Evolutionary conservation across 305 asterid species (phyloP).

Genomic region (Withania somnifera): DNA sequence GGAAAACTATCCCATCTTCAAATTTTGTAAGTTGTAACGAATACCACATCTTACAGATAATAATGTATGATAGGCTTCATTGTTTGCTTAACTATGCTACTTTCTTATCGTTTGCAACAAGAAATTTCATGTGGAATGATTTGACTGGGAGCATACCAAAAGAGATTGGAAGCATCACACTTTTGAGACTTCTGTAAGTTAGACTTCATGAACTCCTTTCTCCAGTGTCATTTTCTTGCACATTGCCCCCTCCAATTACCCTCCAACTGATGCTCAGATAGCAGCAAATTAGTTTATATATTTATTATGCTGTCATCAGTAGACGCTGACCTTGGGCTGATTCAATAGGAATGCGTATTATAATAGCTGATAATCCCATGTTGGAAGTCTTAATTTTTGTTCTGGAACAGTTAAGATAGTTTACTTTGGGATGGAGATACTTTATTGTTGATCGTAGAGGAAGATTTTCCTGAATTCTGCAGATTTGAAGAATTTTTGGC

Average conservation of each 20-base stretch:
- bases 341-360: neutral
- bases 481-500: neutral
- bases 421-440: neutral
- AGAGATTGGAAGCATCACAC: slow-evolving; percentile 31
- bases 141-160: slow-evolving; percentile 34
- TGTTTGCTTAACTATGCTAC: neutral
- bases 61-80: neutral
- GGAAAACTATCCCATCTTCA: slow-evolving; percentile 30
- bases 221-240: neutral
- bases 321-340: neutral
- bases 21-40: slow-evolving; percentile 21
- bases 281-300: neutral
- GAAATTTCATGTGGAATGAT: slow-evolving; percentile 46
- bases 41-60: neutral
- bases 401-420: neutral
- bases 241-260: neutral
- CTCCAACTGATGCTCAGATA: neutral
- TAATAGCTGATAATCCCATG: neutral
- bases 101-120: slow-evolving; percentile 11
- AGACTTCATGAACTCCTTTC: neutral
- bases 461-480: neutral
- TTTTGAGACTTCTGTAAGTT: slow-evolving; percentile 31
- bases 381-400: neutral
- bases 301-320: neutral
- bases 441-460: neutral